phyloP scores from a whole-genome alignment of 73 alveolate species.

The Paramecium sonneborni region DNA sequence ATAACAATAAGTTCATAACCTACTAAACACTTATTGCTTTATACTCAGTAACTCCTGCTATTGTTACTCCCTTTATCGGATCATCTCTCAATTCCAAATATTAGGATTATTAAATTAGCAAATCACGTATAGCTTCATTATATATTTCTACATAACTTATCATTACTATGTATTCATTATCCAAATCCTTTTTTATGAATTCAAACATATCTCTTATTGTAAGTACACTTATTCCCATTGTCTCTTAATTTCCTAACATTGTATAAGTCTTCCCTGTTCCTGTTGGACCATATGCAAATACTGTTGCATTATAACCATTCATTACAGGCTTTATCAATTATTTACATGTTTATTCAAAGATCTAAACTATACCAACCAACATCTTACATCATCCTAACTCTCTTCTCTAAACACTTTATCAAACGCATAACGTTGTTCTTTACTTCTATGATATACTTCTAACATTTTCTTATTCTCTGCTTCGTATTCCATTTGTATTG shows the following conservation, averaged over 20 bases:
- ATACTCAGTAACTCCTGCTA: slow-evolving; percentile 91
- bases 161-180: slow-evolving; percentile 56
- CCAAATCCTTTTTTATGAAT: slow-evolving; percentile 65
- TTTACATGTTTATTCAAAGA: slow-evolving; percentile 81
- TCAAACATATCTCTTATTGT: slow-evolving; percentile 88
- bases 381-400: slow-evolving; percentile 67
- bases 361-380: not conserved
- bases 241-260: slow-evolving; percentile 90
- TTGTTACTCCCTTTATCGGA: slow-evolving; percentile 87
- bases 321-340: slow-evolving; percentile 84
- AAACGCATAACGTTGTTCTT: slow-evolving; percentile 81
- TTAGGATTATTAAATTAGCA: slow-evolving; percentile 79
- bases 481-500: slow-evolving; percentile 76
- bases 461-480: slow-evolving; percentile 77
- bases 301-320: slow-evolving; percentile 93
- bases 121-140: slow-evolving; percentile 94
- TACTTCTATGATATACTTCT: slow-evolving; percentile 81
- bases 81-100: slow-evolving; percentile 94
- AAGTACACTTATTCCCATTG: slow-evolving; percentile 91
- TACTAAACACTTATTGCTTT: slow-evolving; percentile 81
- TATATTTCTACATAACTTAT: slow-evolving; percentile 76
- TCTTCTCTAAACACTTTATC: slow-evolving; percentile 79
- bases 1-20: slow-evolving; percentile 52
- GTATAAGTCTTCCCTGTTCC: slow-evolving; percentile 98
- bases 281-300: slow-evolving; percentile 97